A percentile compares a stretch with the other conserved stretches of the same genome.
Conservation (phyloP, 306 rosid genomes). For the Astragalus glycyphyllos region DNA sequence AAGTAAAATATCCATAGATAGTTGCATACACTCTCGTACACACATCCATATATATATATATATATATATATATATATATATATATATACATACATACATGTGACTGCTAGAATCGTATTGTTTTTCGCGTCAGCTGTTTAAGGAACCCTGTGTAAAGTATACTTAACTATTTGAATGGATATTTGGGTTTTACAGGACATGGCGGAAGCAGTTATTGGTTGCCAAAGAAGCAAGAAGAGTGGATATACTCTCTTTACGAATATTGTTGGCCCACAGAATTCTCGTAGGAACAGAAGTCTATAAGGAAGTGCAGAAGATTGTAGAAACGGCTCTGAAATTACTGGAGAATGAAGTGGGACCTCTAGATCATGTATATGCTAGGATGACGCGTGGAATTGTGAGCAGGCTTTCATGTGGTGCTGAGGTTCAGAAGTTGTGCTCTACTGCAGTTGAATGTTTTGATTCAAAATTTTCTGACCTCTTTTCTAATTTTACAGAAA, state of each 20-base stretch:
- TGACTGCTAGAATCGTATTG: conserved; percentile 3
- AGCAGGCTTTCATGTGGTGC: conserved; percentile 90
- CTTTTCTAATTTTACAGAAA: conserved; percentile 44
- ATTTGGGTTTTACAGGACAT: conserved; percentile 61
- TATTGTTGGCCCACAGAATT: conserved; percentile 73
- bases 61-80: no score
- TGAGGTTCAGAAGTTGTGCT: conserved; percentile 84
- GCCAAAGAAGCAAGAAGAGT: conserved; percentile 96
- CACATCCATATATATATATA: neutral
- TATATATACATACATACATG: no score
- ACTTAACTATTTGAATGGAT: conserved; percentile 38
- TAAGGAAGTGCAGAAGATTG: conserved; percentile 60
- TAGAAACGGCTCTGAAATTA: conserved; percentile 65
- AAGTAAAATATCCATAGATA: conserved; percentile 25
- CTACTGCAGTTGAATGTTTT: conserved; percentile 68
- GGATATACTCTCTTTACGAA: conserved; percentile 71
- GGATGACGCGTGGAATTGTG: conserved; percentile 80
- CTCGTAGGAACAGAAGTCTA: conserved; percentile 65
- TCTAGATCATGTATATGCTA: conserved; percentile 70
- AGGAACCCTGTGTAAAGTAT: conserved; percentile 20
- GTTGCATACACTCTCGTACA: neutral
- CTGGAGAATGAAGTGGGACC: conserved; percentile 80
- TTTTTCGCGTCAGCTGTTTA: conserved; percentile 35
- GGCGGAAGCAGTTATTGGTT: conserved; percentile 77
- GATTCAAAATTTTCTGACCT: conserved; percentile 59